A percentile compares a stretch with the other conserved stretches of the same genome.
Conservation (phyloP, 495 filamentous ascomycete genomes). For the Recurvomyces mirabilis region DNA sequence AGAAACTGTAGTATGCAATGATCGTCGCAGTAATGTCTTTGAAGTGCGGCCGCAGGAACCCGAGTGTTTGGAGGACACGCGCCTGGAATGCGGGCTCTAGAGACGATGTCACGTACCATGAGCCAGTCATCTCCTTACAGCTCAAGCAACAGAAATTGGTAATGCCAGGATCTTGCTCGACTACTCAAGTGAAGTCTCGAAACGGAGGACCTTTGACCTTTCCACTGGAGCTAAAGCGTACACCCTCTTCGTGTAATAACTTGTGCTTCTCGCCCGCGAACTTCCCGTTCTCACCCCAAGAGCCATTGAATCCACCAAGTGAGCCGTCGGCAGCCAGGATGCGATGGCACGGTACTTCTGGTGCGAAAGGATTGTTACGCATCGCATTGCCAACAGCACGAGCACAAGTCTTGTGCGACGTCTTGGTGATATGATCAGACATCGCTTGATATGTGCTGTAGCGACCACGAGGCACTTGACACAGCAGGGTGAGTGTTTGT, state of each 20-base stretch:
- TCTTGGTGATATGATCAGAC: slow-evolving; percentile 43
- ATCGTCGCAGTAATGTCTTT: too few species aligned
- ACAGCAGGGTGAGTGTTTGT: slow-evolving; percentile 40
- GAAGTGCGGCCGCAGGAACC: too few species aligned
- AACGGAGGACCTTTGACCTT: slow-evolving; percentile 27
- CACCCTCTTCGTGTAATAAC: slow-evolving; percentile 39
- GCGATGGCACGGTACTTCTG: slow-evolving; percentile 35
- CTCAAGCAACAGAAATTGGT: too few species aligned
- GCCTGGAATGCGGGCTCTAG: too few species aligned
- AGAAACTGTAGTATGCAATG: too few species aligned
- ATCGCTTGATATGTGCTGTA: slow-evolving; percentile 67
- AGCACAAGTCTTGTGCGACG: slow-evolving; percentile 45
- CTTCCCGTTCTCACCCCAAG: slow-evolving; percentile 37
- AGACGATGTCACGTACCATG: too few species aligned
- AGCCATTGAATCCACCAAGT: slow-evolving; percentile 39
- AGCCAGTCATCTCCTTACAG: too few species aligned
- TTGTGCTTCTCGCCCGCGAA: slow-evolving; percentile 36
- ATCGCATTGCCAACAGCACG: slow-evolving; percentile 72
- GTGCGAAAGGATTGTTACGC: slow-evolving; percentile 40
- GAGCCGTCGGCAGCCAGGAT: slow-evolving; percentile 32
- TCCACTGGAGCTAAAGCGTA: slow-evolving; percentile 36
- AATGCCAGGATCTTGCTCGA: too few species aligned
- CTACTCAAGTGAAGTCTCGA: slow-evolving; percentile 4
- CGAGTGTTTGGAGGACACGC: too few species aligned
- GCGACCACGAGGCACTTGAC: slow-evolving; percentile 56